Base-by-base conservation (phyloP, 2,329 filamentous ascomycete genomes). In the Aureobasidium melanogenum region DNA sequence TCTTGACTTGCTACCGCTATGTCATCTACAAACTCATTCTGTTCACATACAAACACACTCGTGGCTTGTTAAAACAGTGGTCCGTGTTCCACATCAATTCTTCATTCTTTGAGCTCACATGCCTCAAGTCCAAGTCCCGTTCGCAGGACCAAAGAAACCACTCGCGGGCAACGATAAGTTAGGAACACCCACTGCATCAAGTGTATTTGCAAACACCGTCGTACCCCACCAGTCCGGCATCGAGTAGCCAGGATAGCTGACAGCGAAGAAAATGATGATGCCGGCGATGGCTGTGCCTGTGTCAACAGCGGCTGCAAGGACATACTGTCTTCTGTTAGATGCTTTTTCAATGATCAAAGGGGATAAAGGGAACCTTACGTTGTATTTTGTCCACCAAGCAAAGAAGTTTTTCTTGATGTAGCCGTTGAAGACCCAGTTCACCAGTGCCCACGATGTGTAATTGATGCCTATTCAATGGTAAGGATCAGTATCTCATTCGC, bases 301-400 rank as follows among this genome's bases (percentile, higher is more conserved):
- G 62, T 77, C 75, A 7, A 77, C 68, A 0, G 75, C 75, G n/a
- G 76, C 75, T 10, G 75, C 76, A 14, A 78, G 67, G 7, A 78
- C 72, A 60, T 76, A 78, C 60, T 77, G 43, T 39, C 51, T 60
- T 28, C 15, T 26, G 14, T 54, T 41, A 60, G 57, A 28, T 26
- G 1, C 8, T 36, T 32, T 12, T 32, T 1, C 30, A 32, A 32
- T 8, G 2, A 6, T 32, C 9, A 6, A 41, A 93, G 63, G 86
- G 89, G 59, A 46, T 44, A 12, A 8, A 17, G 9, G 24, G 17
- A 3, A 1, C 94, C 77, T 3, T 88, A 93, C 89, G 39, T 88
- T 92, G 72, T 95, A 95, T 74, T 94, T 94, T 47, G 85, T 84
- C 90, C 90, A 94, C 90, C 90, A 95, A 1, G 83, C 84, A 26